phyloP scores from a whole-genome alignment of 805 yeast species.

The Cyberlindnera subsufficiens region DNA sequence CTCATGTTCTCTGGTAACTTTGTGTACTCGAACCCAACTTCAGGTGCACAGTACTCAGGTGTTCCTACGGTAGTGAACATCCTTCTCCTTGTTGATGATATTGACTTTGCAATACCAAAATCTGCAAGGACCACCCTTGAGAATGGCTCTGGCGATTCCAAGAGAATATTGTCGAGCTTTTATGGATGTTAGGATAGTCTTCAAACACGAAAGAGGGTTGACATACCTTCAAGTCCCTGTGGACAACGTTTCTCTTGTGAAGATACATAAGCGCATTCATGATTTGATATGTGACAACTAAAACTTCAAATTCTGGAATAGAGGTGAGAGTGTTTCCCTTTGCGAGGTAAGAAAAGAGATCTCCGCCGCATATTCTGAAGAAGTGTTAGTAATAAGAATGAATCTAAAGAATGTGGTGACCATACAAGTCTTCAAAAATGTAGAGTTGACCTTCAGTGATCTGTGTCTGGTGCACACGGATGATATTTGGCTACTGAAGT shows the following conservation, averaged over 20 bases:
- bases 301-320: constrained; percentile 48
- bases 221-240: constrained; percentile 87
- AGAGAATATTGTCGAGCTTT: constrained; percentile 60
- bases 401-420: not conserved
- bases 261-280: constrained; percentile 54
- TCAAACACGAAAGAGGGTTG: not conserved
- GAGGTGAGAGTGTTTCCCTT: constrained; percentile 33
- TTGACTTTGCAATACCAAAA: constrained; percentile 52
- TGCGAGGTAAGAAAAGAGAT: constrained; percentile 48
- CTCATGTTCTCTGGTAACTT: constrained; percentile 21
- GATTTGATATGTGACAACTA: constrained; percentile 51
- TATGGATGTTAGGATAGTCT: not conserved
- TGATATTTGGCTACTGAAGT: constrained; percentile 39
- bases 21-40: constrained; percentile 42
- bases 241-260: constrained; percentile 66
- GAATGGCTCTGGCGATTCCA: constrained; percentile 46
- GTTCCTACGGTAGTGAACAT: constrained; percentile 55
- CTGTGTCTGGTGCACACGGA: constrained; percentile 35
- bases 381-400: constrained; percentile 1
- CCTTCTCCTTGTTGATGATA: constrained; percentile 26
- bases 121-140: constrained; percentile 58
- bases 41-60: constrained; percentile 71
- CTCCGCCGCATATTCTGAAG: constrained; percentile 45
- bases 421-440: constrained; percentile 40
- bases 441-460: constrained; percentile 27